Conservation (phyloP, 2,329 filamentous ascomycete genomes). For the Fusarium heterosporum region DNA sequence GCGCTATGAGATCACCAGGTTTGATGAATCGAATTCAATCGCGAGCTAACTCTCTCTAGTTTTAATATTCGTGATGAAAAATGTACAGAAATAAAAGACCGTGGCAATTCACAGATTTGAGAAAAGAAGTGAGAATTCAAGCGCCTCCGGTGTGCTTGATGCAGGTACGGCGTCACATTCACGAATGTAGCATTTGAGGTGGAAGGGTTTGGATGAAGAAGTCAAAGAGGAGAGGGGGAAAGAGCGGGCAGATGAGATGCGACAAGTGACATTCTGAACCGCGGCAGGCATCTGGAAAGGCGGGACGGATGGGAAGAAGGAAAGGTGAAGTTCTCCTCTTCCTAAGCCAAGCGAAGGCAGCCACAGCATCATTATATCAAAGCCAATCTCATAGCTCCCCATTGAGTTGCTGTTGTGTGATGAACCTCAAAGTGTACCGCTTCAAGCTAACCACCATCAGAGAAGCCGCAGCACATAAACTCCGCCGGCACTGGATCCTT, state of each 20-base stretch:
- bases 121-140: constrained; percentile 5
- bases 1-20: constrained; percentile 42
- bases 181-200: constrained; percentile 13
- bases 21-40: constrained; percentile 6
- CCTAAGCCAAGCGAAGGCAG: constrained; percentile 25
- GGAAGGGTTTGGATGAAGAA: constrained; percentile 29
- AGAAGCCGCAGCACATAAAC: not conserved
- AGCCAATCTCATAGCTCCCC: constrained; percentile 2
- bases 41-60: not conserved
- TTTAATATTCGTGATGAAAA: not conserved
- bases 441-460: constrained; percentile 1
- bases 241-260: constrained; percentile 18
- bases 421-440: constrained; percentile 18
- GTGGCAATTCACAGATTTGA: not conserved
- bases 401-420: constrained; percentile 32
- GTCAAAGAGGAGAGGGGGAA: not conserved
- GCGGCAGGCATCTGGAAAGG: not conserved
- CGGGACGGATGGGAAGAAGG: constrained; percentile 1
- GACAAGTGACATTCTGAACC: constrained; percentile 31
- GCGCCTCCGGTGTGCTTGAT: constrained; percentile 32
- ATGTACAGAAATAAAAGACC: not conserved
- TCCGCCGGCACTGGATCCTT: not conserved
- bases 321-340: not conserved
- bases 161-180: constrained; percentile 40
- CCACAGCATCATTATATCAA: constrained; percentile 40